A percentile compares a stretch with the other conserved stretches of the same genome.
These are phyloP conservation scores for Xylariaceae sp. DNA, from an alignment of 2,329 filamentous ascomycete species.

Conservation along the genomic window DNA sequence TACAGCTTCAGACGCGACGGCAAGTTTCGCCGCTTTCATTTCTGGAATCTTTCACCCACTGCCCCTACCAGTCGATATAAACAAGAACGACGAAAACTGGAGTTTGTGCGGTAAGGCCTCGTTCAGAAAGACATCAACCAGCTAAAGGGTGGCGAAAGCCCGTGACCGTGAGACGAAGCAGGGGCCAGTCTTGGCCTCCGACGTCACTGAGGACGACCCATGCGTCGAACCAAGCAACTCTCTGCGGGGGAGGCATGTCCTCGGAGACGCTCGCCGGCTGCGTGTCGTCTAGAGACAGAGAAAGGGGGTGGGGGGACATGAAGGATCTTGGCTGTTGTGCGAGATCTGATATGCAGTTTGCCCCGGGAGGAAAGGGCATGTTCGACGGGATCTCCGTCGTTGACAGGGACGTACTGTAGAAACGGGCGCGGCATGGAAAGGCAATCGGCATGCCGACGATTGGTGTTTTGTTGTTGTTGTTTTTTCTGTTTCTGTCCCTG, in stretches of 20 bases:
- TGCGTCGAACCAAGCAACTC: neutral
- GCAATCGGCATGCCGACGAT: slow-evolving; percentile 8
- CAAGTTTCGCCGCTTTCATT: no score
- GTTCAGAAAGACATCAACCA: no score
- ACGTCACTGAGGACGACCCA: slow-evolving; percentile 4
- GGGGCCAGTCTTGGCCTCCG: slow-evolving; percentile 12
- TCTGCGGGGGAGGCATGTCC: slow-evolving; percentile 12
- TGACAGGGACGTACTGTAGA: slow-evolving; percentile 8
- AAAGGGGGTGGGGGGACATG: neutral
- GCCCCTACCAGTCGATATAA: no score
- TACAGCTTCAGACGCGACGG: no score
- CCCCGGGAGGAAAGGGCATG: neutral
- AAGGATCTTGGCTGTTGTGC: slow-evolving; percentile 12
- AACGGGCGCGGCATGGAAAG: neutral
- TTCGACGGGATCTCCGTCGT: neutral
- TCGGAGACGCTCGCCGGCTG: slow-evolving; percentile 16
- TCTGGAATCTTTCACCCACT: no score
- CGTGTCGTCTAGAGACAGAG: neutral
- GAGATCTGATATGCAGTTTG: slow-evolving; percentile 22
- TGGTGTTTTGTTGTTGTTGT: no score
- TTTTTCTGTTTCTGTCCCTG: no score
- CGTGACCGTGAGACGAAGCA: slow-evolving; percentile 12
- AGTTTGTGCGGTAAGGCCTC: no score
- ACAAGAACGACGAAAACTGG: no score
- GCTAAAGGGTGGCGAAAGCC: slow-evolving; percentile 7